phyloP scores from a whole-genome alignment of 352 stramenopile genomes.

The Phytophthora citrophthora region DNA sequence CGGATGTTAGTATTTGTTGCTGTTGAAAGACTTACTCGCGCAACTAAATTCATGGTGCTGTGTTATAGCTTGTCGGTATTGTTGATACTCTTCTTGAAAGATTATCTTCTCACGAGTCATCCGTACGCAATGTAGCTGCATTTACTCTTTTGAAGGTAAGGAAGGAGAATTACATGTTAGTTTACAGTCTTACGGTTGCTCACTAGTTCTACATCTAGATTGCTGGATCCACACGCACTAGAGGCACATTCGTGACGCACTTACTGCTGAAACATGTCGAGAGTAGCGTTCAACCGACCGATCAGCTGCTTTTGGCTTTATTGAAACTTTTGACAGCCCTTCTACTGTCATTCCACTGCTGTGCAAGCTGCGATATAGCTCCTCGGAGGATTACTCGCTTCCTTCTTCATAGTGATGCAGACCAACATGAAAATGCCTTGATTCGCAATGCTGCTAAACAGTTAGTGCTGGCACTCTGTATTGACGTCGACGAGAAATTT shows the following conservation, averaged over 20 bases:
- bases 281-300: constrained; percentile 14
- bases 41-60: background rate
- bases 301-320: constrained; percentile 42
- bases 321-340: constrained; percentile 53
- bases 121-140: constrained; percentile 15
- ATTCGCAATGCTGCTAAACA: constrained; percentile 48
- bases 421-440: constrained; percentile 47
- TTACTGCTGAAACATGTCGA: constrained; percentile 39
- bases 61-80: constrained; percentile 18
- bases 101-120: constrained; percentile 10
- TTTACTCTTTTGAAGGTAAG: constrained; percentile 28
- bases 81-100: constrained; percentile 12
- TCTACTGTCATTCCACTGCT: constrained; percentile 53
- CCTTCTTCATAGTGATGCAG: constrained; percentile 32
- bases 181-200: background rate
- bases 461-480: constrained; percentile 40
- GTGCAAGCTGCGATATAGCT: constrained; percentile 52
- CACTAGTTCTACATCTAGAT: constrained; percentile 18
- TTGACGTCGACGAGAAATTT: constrained; percentile 42
- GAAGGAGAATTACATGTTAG: background rate
- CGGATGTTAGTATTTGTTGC: constrained; percentile 12
- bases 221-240: constrained; percentile 38
- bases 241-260: constrained; percentile 52
- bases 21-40: background rate
- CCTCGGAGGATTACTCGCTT: constrained; percentile 46